Evolutionary conservation across 2,329 filamentous ascomycete genomes (phyloP).

Genomic region (Arthrobotrys conoides): DNA sequence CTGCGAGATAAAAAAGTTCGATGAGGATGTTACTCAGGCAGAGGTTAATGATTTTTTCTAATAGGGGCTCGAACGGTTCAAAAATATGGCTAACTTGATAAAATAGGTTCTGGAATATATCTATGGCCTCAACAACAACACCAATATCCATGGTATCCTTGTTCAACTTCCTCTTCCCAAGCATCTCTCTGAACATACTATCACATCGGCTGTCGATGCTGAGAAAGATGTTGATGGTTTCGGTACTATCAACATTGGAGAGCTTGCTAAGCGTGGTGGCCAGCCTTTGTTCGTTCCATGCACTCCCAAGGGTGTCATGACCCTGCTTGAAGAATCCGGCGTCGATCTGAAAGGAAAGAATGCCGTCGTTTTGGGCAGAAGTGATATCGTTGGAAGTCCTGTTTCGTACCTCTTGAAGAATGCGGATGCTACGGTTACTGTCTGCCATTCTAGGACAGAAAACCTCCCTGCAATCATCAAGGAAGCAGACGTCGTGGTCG

Average conservation of each 20-base stretch:
- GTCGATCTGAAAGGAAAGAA: constrained; percentile 89
- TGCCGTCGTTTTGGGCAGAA: constrained; percentile 92
- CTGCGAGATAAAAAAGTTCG: constrained; percentile 87
- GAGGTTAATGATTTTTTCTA: constrained; percentile 69
- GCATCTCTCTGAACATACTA: constrained; percentile 88
- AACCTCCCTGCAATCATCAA: constrained; percentile 81
- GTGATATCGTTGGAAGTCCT: constrained; percentile 96
- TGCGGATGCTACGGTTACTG: constrained; percentile 94
- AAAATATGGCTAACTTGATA: constrained; percentile 1
- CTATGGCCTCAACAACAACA: constrained; percentile 85
- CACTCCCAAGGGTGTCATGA: constrained; percentile 98
- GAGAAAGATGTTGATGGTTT: constrained; percentile 99
- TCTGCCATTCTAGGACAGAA: constrained; percentile 91
- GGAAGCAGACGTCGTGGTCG: constrained; percentile 88
- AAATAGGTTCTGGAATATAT: constrained; percentile 81
- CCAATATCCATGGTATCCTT: constrained; percentile 88
- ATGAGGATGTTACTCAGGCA: constrained; percentile 83
- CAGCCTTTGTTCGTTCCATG: constrained; percentile 91
- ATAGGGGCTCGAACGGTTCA: background rate
- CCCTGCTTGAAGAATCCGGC: constrained; percentile 84
- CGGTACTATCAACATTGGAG: constrained; percentile 92
- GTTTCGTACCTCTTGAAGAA: constrained; percentile 96
- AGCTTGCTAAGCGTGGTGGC: constrained; percentile 94
- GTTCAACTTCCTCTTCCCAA: constrained; percentile 92
- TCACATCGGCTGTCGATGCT: constrained; percentile 90